phyloP scores from a whole-genome alignment of 2,329 filamentous ascomycete species.

The Colletotrichum sp. region DNA sequence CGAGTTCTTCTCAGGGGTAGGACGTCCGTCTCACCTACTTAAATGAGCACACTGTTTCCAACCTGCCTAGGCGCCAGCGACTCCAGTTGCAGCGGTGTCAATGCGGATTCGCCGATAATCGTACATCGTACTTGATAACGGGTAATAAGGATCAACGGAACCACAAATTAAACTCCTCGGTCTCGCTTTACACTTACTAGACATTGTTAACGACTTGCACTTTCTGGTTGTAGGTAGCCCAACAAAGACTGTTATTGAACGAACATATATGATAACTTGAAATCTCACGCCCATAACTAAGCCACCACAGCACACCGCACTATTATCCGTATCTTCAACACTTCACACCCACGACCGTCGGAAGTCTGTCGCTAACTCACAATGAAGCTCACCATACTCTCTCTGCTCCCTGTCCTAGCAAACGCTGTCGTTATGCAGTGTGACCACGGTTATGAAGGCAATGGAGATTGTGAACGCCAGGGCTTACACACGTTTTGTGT shows the following conservation, averaged over 20 bases:
- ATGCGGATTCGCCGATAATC: neutral
- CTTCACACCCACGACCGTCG: neutral
- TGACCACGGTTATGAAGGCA: neutral
- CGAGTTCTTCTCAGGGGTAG: too few relatives aligned
- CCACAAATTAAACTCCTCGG: neutral
- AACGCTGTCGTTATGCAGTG: neutral
- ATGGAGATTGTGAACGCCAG: neutral
- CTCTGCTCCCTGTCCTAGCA: neutral
- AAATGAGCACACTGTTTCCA: too few relatives aligned
- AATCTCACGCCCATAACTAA: neutral
- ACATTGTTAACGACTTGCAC: neutral
- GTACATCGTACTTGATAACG: neutral
- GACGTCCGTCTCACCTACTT: too few relatives aligned
- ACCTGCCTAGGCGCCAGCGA: too few relatives aligned
- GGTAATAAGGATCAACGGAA: neutral
- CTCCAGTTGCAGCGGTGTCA: neutral
- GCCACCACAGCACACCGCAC: neutral
- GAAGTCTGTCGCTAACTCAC: neutral
- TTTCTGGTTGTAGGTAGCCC: neutral
- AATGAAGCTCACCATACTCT: neutral
- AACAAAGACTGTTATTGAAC: neutral
- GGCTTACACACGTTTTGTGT: neutral
- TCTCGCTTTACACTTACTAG: neutral
- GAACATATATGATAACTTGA: neutral
- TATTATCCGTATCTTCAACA: neutral